These are phyloP conservation scores for Fraxinus nigra DNA, from an alignment of 305 asterid genomes.

Conservation along the genomic window DNA sequence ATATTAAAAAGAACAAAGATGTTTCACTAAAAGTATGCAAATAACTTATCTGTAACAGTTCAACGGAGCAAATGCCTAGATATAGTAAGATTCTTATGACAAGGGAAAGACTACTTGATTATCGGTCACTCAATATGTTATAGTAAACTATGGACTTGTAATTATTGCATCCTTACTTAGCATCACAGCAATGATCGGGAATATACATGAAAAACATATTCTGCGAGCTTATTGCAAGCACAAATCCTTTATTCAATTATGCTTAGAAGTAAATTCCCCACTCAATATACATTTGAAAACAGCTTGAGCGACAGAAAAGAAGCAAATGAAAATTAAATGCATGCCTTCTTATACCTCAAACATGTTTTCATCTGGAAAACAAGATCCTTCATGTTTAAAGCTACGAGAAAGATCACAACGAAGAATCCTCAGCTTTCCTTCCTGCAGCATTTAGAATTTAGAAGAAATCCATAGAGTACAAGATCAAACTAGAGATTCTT, in stretches of 20 bases:
- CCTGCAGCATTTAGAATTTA: slow-evolving; percentile 43
- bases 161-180: not conserved
- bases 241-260: not conserved
- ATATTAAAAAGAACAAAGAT: not conserved
- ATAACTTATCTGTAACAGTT: not conserved
- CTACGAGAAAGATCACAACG: slow-evolving; percentile 61
- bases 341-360: slow-evolving; percentile 60
- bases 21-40: not conserved
- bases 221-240: slow-evolving; percentile 1
- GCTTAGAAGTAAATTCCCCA: not conserved
- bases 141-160: too few relatives aligned
- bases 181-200: not conserved
- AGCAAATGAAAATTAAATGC: not conserved
- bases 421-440: slow-evolving; percentile 93
- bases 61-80: not conserved
- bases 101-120: not conserved
- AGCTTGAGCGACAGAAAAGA: not conserved
- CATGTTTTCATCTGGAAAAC: slow-evolving; percentile 63
- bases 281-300: slow-evolving; percentile 1
- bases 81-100: not conserved
- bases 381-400: slow-evolving; percentile 42
- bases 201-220: not conserved
- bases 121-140: not conserved
- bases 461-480: slow-evolving; percentile 9
- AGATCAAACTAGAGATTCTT: slow-evolving; percentile 12